A percentile compares a stretch with the other conserved stretches of the same genome.
phyloP scores from a whole-genome alignment of 805 yeast genomes.

The Zygosaccharomyces rouxii region DNA sequence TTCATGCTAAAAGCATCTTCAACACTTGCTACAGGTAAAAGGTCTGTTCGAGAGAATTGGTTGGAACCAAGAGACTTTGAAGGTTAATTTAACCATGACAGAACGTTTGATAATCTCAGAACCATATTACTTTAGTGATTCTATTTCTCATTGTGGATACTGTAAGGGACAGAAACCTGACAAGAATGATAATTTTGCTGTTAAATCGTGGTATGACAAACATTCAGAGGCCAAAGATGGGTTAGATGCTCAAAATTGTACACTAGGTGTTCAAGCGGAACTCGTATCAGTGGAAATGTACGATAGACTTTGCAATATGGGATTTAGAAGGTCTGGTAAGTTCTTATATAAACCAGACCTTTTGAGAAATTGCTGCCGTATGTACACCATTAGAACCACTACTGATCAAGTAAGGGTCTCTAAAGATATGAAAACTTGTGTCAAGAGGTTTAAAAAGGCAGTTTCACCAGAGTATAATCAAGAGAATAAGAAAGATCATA shows the following conservation, averaged over 20 bases:
- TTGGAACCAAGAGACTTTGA: too few species aligned
- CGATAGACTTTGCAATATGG: conserved; percentile 62
- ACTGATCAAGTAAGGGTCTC: conserved; percentile 42
- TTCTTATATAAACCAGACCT: conserved; percentile 65
- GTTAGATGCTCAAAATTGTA: conserved; percentile 23
- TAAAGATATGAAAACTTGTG: conserved; percentile 62
- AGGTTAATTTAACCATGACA: conserved; percentile 1
- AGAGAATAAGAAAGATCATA: not conserved
- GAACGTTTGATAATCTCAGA: conserved; percentile 38
- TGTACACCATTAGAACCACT: conserved; percentile 70
- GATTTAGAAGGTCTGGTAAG: conserved; percentile 75
- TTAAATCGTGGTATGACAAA: conserved; percentile 35
- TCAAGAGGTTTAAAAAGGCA: conserved; percentile 52
- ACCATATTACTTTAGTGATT: conserved; percentile 43
- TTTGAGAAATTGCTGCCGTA: conserved; percentile 69
- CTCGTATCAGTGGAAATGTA: conserved; percentile 51
- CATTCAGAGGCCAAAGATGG: conserved; percentile 9
- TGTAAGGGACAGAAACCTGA: conserved; percentile 51
- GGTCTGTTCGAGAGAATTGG: too few species aligned
- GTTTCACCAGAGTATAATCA: conserved; percentile 2
- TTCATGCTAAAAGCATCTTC: not conserved
- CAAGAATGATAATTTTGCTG: conserved; percentile 39
- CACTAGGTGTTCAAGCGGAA: conserved; percentile 41
- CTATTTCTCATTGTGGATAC: conserved; percentile 59
- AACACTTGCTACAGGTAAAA: too few species aligned